Conservation (phyloP, 2,329 filamentous ascomycete genomes). For the Aureobasidium namibiae region DNA sequence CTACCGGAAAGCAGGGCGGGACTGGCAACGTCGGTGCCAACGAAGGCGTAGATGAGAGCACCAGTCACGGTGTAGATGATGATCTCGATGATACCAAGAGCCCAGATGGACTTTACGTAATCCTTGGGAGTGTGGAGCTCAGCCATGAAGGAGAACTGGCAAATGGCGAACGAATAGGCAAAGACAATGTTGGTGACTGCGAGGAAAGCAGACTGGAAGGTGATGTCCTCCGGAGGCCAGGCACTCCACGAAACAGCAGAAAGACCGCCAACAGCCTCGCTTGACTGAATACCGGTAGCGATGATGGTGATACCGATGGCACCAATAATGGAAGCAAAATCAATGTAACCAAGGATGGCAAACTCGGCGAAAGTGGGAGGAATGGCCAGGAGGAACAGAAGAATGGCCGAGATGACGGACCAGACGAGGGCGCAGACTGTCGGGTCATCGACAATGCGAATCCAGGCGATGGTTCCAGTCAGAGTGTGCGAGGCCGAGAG, state of each 20-base stretch:
- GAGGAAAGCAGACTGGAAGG: conserved; percentile 51
- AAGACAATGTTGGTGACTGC: conserved; percentile 65
- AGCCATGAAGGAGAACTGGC: conserved; percentile 60
- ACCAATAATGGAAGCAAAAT: conserved; percentile 28
- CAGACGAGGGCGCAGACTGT: conserved; percentile 35
- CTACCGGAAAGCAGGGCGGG: conserved; percentile 60
- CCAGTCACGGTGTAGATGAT: conserved; percentile 59
- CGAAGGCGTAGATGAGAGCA: conserved; percentile 60
- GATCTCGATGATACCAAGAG: conserved; percentile 56
- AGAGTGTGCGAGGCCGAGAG: conserved; percentile 37
- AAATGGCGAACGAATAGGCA: conserved; percentile 47
- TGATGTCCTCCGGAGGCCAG: conserved; percentile 27
- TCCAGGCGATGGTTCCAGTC: conserved; percentile 39
- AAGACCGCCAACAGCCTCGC: conserved; percentile 22
- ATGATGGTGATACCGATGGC: conserved; percentile 30
- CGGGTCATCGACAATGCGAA: conserved; percentile 32
- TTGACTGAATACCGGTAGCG: conserved; percentile 26
- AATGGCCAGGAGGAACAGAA: conserved; percentile 28
- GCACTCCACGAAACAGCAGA: conserved; percentile 26
- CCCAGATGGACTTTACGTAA: conserved; percentile 50
- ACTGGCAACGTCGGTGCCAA: conserved; percentile 52
- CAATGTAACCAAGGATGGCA: conserved; percentile 28
- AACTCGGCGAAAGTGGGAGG: conserved; percentile 30
- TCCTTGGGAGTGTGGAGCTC: conserved; percentile 58
- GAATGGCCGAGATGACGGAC: conserved; percentile 35